phyloP scores from a whole-genome alignment of 108 stramenopile genomes.

The Skeletonema grethae region DNA sequence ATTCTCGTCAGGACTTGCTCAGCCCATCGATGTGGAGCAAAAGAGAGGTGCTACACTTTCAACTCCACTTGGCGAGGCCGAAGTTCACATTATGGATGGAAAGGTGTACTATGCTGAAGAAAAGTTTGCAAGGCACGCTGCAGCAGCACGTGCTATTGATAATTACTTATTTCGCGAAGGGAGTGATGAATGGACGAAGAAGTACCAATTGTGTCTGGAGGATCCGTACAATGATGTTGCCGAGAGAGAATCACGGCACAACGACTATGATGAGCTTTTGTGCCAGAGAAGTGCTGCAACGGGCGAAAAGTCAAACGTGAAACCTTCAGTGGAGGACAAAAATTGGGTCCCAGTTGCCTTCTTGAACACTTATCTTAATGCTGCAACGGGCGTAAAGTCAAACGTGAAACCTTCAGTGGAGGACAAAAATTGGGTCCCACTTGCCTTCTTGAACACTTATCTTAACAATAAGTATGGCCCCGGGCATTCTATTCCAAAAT shows the following conservation, averaged over 20 bases:
- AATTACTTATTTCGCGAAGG: constrained; percentile 26
- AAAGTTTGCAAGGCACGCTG: constrained; percentile 27
- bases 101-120: constrained; percentile 24
- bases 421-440: too few species aligned
- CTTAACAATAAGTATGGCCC: too few species aligned
- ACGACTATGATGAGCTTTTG: constrained; percentile 7
- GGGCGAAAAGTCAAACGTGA: background rate
- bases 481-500: too few species aligned
- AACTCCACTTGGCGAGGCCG: constrained; percentile 9
- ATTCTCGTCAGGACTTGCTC: constrained; percentile 28
- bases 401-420: background rate
- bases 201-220: constrained; percentile 31
- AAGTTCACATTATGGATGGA: constrained; percentile 17
- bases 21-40: background rate
- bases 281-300: background rate
- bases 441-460: too few species aligned
- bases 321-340: background rate
- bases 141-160: constrained; percentile 44
- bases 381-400: background rate
- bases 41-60: background rate
- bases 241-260: background rate
- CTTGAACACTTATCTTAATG: too few species aligned
- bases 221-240: constrained; percentile 7
- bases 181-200: background rate
- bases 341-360: too few species aligned